Evolutionary conservation across 345 rosid species (phyloP), one percentile per base, ranked within the genome.

Genomic region (Pugionium dolabratum): DNA sequence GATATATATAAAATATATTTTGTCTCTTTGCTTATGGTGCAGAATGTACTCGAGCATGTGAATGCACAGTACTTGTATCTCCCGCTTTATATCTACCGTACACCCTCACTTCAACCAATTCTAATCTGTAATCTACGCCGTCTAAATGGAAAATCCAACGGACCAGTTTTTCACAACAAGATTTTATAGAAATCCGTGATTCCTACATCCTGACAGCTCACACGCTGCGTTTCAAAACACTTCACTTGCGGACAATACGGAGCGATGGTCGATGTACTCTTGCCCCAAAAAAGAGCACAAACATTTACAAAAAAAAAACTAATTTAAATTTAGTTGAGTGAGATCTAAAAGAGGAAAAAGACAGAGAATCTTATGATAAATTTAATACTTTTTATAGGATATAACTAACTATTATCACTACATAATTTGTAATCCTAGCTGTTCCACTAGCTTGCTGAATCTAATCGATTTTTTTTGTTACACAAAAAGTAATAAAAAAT

Each of bases 201-300:
- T 48, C 0, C 4, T 59, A 53, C 27, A 7, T 45, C 62, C 32
- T 43, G 67, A 73, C 77, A 73, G 52, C 76, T 59, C 57, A 66
- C 65, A 66, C 72, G 63, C 76, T 67, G 76, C 62, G 72, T 73
- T 73, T 73, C 66, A 27, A 49, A 49, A 64, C 70, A 72, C 27
- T 35, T 72, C 67, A 34, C 77, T 73, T 73, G 62, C 77, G 72
- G 77, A 73, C 77, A 66, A 66, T 53, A 53, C 77, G 77, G 77
- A 66, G 63, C 72, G 43, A 73, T 59, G 62, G 32, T 52, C 77
- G 71, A 65, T 72, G 66, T 34, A 9, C 41, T 44, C 62, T 51
- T 26, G 50, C 52, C 72, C 76, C 72, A 43, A 50, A 43, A 36
- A 59, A 48, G 3, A 32, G 32, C 33, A 41, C 7, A 36, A 29